Evolutionary conservation across 2,329 filamentous ascomycete genomes (phyloP).

Genomic region (Fonsecaea monophora): DNA sequence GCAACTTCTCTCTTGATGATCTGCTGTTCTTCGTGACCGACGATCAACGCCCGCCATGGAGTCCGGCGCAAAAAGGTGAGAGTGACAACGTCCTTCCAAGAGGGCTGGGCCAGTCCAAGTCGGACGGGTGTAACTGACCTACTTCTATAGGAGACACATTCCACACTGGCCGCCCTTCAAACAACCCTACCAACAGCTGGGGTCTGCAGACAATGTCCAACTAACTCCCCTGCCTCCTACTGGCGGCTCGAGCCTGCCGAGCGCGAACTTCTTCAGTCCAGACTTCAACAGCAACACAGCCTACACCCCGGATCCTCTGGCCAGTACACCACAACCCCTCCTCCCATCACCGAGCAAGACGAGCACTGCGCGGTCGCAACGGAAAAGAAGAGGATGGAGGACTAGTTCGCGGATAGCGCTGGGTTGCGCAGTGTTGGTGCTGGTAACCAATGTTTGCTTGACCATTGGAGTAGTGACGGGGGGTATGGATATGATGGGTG

Average conservation of each 20-base stretch:
- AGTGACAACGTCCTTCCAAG: not conserved
- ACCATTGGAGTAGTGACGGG: constrained; percentile 31
- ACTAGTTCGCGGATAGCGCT: constrained; percentile 36
- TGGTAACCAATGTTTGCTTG: constrained; percentile 35
- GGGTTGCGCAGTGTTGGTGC: constrained; percentile 30
- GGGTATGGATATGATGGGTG: constrained; percentile 29
- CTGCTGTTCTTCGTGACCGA: constrained; percentile 19
- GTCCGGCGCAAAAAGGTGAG: constrained; percentile 32
- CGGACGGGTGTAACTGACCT: constrained; percentile 14
- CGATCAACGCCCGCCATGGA: constrained; percentile 22
- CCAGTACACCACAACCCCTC: constrained; percentile 28
- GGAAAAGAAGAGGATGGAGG: constrained; percentile 34
- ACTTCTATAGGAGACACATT: constrained; percentile 29
- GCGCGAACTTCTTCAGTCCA: constrained; percentile 34
- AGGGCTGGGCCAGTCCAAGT: not conserved
- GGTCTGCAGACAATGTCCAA: constrained; percentile 34
- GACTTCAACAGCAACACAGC: constrained; percentile 31
- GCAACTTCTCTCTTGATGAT: constrained; percentile 2
- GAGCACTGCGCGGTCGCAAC: constrained; percentile 14
- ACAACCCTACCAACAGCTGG: constrained; percentile 37
- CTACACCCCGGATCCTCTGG: constrained; percentile 33
- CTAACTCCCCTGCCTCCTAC: constrained; percentile 33
- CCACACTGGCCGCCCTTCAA: constrained; percentile 36
- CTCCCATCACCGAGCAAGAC: constrained; percentile 23
- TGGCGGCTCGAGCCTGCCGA: constrained; percentile 29